phyloP scores from a whole-genome alignment of 1,139 yeast genomes.

The Starmera stellimalicola region DNA sequence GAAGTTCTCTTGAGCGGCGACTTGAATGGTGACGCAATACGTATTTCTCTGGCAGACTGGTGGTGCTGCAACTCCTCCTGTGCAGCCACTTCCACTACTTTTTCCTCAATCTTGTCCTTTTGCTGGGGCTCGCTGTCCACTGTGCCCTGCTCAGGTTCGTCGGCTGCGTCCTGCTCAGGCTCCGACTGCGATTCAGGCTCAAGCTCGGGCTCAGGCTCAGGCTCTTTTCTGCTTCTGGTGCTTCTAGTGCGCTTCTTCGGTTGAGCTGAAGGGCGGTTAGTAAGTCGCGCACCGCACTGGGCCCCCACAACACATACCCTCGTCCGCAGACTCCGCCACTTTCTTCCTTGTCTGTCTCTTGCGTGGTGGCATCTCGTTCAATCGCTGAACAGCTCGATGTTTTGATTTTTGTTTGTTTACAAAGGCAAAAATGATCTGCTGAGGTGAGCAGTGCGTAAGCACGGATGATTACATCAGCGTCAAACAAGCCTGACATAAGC shows the following conservation, averaged over 20 bases:
- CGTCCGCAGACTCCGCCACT: no score
- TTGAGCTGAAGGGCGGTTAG: background rate
- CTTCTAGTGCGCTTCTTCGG: constrained; percentile 1
- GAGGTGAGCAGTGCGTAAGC: no score
- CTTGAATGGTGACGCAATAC: background rate
- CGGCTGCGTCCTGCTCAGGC: background rate
- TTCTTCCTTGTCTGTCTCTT: constrained; percentile 6
- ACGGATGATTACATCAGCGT: no score
- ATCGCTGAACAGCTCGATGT: no score
- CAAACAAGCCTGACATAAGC: no score
- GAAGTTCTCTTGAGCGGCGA: constrained; percentile 1
- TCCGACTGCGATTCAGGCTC: background rate
- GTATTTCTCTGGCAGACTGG: background rate
- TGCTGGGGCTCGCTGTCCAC: no score
- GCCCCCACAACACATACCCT: constrained; percentile 1
- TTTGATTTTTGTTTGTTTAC: no score
- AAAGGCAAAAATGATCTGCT: no score
- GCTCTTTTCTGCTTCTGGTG: constrained; percentile 1
- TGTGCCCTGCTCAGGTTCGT: background rate
- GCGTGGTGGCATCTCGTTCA: constrained; percentile 19
- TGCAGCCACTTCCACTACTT: background rate
- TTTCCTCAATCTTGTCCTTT: no score
- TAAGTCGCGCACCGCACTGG: constrained; percentile 1
- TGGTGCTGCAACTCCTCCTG: background rate
- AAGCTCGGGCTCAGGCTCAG: background rate